These are phyloP conservation scores for Hypoxylon rickii DNA, from an alignment of 495 filamentous ascomycete species.

Conservation along the genomic window DNA sequence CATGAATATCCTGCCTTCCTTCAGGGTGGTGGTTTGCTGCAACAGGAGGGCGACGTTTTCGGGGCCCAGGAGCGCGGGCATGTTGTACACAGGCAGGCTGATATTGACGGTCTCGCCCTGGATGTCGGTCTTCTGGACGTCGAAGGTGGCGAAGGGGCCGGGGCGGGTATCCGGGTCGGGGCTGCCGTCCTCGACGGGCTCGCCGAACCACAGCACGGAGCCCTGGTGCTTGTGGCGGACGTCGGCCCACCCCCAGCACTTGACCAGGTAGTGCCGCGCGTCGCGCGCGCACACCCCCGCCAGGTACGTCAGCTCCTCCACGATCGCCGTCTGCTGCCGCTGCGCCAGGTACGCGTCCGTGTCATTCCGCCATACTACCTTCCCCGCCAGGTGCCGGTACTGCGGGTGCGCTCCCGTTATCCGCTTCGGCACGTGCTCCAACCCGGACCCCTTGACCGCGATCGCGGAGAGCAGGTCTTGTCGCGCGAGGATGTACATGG, in stretches of 20 bases:
- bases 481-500: conserved; percentile 23
- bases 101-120: conserved; percentile 19
- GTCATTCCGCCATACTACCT: conserved; percentile 64
- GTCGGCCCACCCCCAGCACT: conserved; percentile 42
- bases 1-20: conserved; percentile 45
- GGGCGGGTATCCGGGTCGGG: conserved; percentile 7
- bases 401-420: neutral
- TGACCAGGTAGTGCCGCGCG: conserved; percentile 40
- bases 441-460: neutral
- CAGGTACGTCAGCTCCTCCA: conserved; percentile 45
- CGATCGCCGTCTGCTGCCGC: conserved; percentile 54
- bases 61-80: conserved; percentile 45
- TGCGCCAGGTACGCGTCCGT: conserved; percentile 66
- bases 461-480: conserved; percentile 29
- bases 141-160: conserved; percentile 38
- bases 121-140: conserved; percentile 22
- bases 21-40: conserved; percentile 33
- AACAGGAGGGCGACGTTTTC: conserved; percentile 40
- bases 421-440: neutral
- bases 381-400: conserved; percentile 1
- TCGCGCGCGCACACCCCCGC: conserved; percentile 30
- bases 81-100: conserved; percentile 49
- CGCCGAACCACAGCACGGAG: conserved; percentile 44
- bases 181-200: conserved; percentile 6
- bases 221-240: conserved; percentile 40